Evolutionary conservation across 805 yeast genomes (phyloP).

Genomic region (Yamadazyma paraphyllophila): DNA sequence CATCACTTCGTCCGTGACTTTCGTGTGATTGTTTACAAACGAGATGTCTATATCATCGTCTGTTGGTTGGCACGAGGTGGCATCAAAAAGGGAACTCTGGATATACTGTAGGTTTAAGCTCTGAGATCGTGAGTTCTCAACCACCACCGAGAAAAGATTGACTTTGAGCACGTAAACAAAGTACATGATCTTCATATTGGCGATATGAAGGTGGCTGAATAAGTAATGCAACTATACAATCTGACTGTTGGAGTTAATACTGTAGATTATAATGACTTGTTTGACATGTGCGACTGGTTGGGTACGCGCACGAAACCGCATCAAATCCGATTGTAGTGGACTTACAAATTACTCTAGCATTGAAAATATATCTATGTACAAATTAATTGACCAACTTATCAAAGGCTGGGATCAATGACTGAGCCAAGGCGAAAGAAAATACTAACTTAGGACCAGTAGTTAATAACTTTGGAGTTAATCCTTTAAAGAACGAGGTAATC

Average conservation of each 20-base stretch:
- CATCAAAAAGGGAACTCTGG: constrained; percentile 27
- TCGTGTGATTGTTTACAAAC: constrained; percentile 19
- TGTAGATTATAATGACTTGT: neutral
- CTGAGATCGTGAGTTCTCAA: constrained; percentile 31
- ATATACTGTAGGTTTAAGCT: constrained; percentile 31
- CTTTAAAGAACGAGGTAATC: constrained; percentile 86
- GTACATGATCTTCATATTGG: constrained; percentile 31
- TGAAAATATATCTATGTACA: constrained; percentile 6
- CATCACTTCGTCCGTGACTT: neutral
- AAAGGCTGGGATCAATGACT: constrained; percentile 92
- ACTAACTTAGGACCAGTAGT: constrained; percentile 98
- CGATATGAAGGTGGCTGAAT: neutral
- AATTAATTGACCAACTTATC: constrained; percentile 58
- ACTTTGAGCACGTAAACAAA: constrained; percentile 36
- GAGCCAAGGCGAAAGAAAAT: constrained; percentile 97
- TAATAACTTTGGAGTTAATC: constrained; percentile 91
- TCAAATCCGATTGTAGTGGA: neutral
- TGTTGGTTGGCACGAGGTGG: constrained; percentile 15
- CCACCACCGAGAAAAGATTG: constrained; percentile 35
- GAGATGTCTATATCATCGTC: constrained; percentile 8
- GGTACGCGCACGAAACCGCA: neutral
- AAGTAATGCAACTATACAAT: neutral
- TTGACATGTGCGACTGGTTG: constrained; percentile 3
- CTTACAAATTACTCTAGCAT: neutral
- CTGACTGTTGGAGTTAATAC: neutral